Conservation (phyloP, 1,284 basidiomycete species). For the Singerocomus inundabilis region DNA sequence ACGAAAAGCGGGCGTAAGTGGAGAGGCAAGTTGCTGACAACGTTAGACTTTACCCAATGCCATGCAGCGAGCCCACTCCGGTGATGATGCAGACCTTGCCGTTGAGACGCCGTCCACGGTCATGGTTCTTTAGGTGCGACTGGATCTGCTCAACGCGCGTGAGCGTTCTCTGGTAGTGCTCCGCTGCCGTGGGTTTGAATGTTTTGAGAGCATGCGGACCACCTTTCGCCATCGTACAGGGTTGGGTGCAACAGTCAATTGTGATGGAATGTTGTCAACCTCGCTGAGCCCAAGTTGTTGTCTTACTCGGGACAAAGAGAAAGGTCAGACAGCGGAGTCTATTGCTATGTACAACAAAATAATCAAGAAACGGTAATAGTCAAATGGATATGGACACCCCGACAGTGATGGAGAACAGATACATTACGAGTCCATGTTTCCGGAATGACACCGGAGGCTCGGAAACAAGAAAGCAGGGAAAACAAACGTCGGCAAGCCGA, state of each 20-base stretch:
- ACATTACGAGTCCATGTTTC: constrained; percentile 12
- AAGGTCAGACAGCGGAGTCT: constrained; percentile 1
- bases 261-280: not conserved
- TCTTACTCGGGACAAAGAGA: not conserved
- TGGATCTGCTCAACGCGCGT: constrained; percentile 69
- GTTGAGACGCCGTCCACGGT: constrained; percentile 59
- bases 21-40: constrained; percentile 3
- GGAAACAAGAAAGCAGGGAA: constrained; percentile 5
- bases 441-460: constrained; percentile 10
- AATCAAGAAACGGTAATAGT: constrained; percentile 6
- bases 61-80: constrained; percentile 79
- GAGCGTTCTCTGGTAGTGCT: constrained; percentile 55
- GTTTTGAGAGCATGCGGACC: constrained; percentile 10
- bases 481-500: constrained; percentile 4
- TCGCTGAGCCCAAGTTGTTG: no score
- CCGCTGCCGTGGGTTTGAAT: constrained; percentile 33
- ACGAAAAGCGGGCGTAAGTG: constrained; percentile 13
- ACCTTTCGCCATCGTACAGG: constrained; percentile 22
- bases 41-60: constrained; percentile 65
- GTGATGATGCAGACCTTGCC: constrained; percentile 91
- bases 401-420: constrained; percentile 1
- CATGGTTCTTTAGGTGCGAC: constrained; percentile 59
- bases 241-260: not conserved
- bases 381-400: constrained; percentile 8
- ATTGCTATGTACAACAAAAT: constrained; percentile 14